Evolutionary conservation across 139 green algal genomes (phyloP).

Genomic region (Chlamydomonas schloesseri): DNA sequence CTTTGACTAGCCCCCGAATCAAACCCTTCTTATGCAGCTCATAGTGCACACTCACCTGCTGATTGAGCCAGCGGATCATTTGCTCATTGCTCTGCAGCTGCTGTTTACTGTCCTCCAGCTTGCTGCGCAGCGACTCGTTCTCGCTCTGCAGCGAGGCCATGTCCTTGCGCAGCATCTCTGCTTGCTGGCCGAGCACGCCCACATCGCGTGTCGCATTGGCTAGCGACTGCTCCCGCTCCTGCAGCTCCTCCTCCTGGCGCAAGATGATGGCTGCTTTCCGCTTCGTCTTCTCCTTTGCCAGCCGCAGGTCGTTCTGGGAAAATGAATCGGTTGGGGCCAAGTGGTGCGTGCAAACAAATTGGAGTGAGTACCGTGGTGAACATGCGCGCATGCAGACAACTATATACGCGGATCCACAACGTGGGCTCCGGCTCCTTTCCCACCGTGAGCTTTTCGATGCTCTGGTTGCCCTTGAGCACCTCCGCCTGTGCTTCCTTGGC

Average conservation of each 20-base stretch:
- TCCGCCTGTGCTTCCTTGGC: slow-evolving; percentile 74
- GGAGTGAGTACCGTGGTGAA: too few species aligned
- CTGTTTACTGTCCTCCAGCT: slow-evolving; percentile 85
- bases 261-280: slow-evolving; percentile 81
- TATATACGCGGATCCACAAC: too few species aligned
- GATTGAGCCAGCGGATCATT: slow-evolving; percentile 97
- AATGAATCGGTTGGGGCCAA: too few species aligned
- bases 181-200: slow-evolving; percentile 12
- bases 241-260: slow-evolving; percentile 87
- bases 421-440: too few species aligned
- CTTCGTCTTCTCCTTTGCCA: slow-evolving; percentile 80
- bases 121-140: slow-evolving; percentile 69
- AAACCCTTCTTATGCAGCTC: too few species aligned
- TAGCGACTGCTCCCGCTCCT: slow-evolving; percentile 62
- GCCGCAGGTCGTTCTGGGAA: slow-evolving; percentile 73
- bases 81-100: slow-evolving; percentile 90
- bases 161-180: slow-evolving; percentile 6
- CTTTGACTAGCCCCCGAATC: too few species aligned
- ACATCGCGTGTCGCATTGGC: slow-evolving; percentile 34
- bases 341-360: too few species aligned
- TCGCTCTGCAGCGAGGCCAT: slow-evolving; percentile 42
- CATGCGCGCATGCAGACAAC: too few species aligned
- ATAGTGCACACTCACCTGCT: slow-evolving; percentile 72
- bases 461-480: slow-evolving; percentile 81
- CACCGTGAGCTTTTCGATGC: slow-evolving; percentile 87